Percentiles rank a stretch among this genome's conserved stretches.
Conservation (phyloP, 306 rosid genomes). For the Macrotyloma uniflorum region DNA sequence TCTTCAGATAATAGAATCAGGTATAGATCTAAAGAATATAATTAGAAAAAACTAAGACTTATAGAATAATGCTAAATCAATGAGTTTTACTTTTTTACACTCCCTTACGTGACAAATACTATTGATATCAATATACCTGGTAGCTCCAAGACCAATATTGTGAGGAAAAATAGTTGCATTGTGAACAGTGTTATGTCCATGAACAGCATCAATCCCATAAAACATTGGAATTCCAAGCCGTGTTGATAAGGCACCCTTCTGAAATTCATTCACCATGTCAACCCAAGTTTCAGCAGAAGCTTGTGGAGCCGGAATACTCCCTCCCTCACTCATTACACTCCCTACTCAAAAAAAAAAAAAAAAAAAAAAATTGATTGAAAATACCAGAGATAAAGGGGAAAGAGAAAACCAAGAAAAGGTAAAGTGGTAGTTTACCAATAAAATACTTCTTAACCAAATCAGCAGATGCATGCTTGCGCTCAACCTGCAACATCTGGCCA, state of each 20-base stretch:
- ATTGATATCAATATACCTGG: slow-evolving; percentile 42
- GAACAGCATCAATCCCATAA: slow-evolving; percentile 64
- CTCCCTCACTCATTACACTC: slow-evolving; percentile 60
- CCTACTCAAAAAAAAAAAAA: slow-evolving; percentile 43
- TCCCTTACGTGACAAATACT: not conserved
- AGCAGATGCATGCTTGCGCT: slow-evolving; percentile 39
- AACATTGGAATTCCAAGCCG: slow-evolving; percentile 56
- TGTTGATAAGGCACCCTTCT: slow-evolving; percentile 50
- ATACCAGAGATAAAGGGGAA: not conserved
- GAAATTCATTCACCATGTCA: slow-evolving; percentile 56
- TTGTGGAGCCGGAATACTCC: slow-evolving; percentile 48
- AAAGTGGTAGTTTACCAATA: slow-evolving; percentile 30
- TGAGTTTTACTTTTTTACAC: not conserved
- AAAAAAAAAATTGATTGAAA: not conserved
- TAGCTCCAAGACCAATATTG: slow-evolving; percentile 59
- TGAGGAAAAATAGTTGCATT: slow-evolving; percentile 62
- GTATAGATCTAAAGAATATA: not conserved
- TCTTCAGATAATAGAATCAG: not conserved
- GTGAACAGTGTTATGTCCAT: slow-evolving; percentile 51
- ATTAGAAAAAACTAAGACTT: not conserved
- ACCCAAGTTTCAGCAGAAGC: slow-evolving; percentile 59
- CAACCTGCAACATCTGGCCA: slow-evolving; percentile 57
- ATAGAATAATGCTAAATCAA: not conserved
- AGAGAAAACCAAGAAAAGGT: not conserved
- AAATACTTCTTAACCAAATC: slow-evolving; percentile 37